Evolutionary conservation across 192 early-diverging fungal genomes (phyloP), one percentile per base, ranked within the genome.

Genomic region (Umbelopsis isabellina): DNA sequence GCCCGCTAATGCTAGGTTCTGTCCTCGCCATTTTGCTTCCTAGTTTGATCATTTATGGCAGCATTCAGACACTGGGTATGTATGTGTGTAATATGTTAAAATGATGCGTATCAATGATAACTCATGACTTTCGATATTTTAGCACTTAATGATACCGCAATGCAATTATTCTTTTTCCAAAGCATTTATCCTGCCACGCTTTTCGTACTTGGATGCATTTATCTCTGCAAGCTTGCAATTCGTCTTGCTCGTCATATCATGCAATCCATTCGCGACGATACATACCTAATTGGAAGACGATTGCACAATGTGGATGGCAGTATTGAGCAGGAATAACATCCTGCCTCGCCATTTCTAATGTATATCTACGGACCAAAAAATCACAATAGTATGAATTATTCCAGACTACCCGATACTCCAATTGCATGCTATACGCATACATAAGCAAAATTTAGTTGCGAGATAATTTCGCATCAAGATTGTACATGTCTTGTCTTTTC

Each of bases 271-370:
- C 82, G 89, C 9, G 94, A 98, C 47, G 91, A 92, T 41, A 84
- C 88, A 69, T 98, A 92, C 68, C 79, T 95, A 25, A 89, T 95
- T 45, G 96, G 96, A 3, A 82, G 87, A 41, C 82, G 80, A 68
- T 82, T 98, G 68, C 93, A 94, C 72, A 98, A 98, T 76, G 66
- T 95, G 47, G 46, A 61, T 22, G 50, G 25, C 55, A 27, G 23
- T 18, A 30, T 61, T 30, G 55, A 61, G 27, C 25, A 35, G 30
- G 33, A 35, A 2, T 27, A 30, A 61, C 18, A 18, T 16, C 33
- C 51, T 27, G 21, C 51, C 6, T 10, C 6, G 10, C 37, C 37
- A 41, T 9, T 41, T 9, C 6, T 10, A 4, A 41, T 41, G 27
- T 30, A 41, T 41, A 9, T 41, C 37, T 41, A 41, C 37, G 37